These are phyloP conservation scores for Leccinum fallax DNA, from an alignment of 1,284 basidiomycete genomes.

Conservation along the genomic window DNA sequence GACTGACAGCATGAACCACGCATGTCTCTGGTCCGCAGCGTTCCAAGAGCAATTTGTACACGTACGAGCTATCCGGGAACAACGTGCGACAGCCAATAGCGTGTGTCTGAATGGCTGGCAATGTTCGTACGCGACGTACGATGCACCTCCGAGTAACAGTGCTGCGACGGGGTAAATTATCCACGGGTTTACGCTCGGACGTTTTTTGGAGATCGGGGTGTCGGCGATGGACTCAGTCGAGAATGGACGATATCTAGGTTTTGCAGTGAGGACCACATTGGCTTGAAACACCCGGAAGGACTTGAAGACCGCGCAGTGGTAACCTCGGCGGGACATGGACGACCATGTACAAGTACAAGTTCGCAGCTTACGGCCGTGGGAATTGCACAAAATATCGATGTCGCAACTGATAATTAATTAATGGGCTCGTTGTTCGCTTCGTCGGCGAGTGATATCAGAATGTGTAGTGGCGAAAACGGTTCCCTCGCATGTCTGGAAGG, in stretches of 20 bases:
- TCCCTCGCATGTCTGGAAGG: no score
- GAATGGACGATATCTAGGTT: slow-evolving; percentile 9
- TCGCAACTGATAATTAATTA: no score
- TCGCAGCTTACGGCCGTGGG: neutral
- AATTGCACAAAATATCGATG: neutral
- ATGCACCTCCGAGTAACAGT: slow-evolving; percentile 38
- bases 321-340: slow-evolving; percentile 25
- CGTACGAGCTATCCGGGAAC: slow-evolving; percentile 69
- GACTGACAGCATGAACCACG: slow-evolving; percentile 1
- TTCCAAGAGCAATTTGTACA: slow-evolving; percentile 1
- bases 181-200: slow-evolving; percentile 18
- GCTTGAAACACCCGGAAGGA: slow-evolving; percentile 15
- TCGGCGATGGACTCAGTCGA: slow-evolving; percentile 14
- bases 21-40: slow-evolving; percentile 5
- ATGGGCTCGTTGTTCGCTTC: no score
- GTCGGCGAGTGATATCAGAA: no score
- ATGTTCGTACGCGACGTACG: slow-evolving; percentile 57
- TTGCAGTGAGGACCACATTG: slow-evolving; percentile 6
- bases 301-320: slow-evolving; percentile 14
- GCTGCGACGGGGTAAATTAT: slow-evolving; percentile 25
- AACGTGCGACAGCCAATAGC: slow-evolving; percentile 67
- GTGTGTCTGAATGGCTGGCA: slow-evolving; percentile 67
- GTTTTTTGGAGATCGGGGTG: slow-evolving; percentile 5
- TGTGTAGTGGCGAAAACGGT: no score
- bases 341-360: slow-evolving; percentile 2